A percentile compares a stretch with the other conserved stretches of the same genome.
These are phyloP conservation scores for Opeltia flavorubescens DNA, from an alignment of 495 filamentous ascomycete genomes.

Conservation along the genomic window DNA sequence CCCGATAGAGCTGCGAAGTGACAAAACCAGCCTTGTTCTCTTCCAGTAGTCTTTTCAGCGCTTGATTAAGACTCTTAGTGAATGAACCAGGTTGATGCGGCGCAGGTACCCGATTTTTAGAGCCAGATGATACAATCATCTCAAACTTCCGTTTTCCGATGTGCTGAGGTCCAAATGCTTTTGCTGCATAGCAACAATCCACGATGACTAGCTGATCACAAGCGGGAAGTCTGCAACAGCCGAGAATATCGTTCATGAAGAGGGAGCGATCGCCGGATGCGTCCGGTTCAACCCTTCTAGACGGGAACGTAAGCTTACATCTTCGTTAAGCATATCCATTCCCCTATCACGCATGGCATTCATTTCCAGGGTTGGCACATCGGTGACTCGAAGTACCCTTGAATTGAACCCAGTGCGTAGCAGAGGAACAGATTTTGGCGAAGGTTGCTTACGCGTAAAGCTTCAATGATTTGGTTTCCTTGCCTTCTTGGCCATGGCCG, in stretches of 20 bases:
- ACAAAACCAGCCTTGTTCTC: slow-evolving; percentile 12
- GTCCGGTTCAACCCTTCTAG: slow-evolving; percentile 8
- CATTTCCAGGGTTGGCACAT: not conserved
- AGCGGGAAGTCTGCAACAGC: slow-evolving; percentile 11
- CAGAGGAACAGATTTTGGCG: no score
- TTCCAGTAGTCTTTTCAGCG: slow-evolving; percentile 3
- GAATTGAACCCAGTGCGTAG: no score
- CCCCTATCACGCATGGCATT: no score
- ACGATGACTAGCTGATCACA: slow-evolving; percentile 18
- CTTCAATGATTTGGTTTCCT: slow-evolving; percentile 13
- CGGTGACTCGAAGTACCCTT: no score
- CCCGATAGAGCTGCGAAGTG: slow-evolving; percentile 13
- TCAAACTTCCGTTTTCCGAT: slow-evolving; percentile 17
- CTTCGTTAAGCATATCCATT: no score
- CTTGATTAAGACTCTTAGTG: slow-evolving; percentile 9
- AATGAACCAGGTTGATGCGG: slow-evolving; percentile 11
- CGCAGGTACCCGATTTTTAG: not conserved
- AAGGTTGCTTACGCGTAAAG: slow-evolving; percentile 12
- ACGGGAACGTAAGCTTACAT: no score
- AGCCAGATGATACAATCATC: slow-evolving; percentile 13
- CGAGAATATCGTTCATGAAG: slow-evolving; percentile 15
- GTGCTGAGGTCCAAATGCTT: slow-evolving; percentile 9
- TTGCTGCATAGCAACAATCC: slow-evolving; percentile 16
- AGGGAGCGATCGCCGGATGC: slow-evolving; percentile 11
- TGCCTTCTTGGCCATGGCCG: slow-evolving; percentile 14